Percentiles rank a stretch among this genome's conserved stretches.
Evolutionary conservation across 2,329 filamentous ascomycete species (phyloP).

Genomic region (Chaetothyriales sp.): DNA sequence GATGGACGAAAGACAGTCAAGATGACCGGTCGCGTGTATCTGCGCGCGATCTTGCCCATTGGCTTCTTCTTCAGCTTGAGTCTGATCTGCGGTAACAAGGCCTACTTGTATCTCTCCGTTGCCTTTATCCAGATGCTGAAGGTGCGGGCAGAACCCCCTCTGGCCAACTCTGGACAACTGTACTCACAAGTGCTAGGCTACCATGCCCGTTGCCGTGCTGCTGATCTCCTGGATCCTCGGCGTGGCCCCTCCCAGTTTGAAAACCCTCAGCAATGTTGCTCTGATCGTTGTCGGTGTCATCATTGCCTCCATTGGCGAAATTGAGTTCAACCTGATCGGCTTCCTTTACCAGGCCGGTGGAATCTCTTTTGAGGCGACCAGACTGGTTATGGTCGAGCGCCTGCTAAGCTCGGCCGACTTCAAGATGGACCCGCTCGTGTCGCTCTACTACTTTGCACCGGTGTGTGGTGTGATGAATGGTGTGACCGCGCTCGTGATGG

Average conservation of each 20-base stretch:
- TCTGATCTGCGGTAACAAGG: slow-evolving; percentile 90
- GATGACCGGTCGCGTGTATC: slow-evolving; percentile 88
- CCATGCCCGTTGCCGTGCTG: slow-evolving; percentile 84
- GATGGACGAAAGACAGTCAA: slow-evolving; percentile 92
- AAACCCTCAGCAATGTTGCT: slow-evolving; percentile 81
- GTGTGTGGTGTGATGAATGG: slow-evolving; percentile 72
- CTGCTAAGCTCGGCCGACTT: slow-evolving; percentile 62
- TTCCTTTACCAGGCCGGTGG: slow-evolving; percentile 58
- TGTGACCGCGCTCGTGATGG: slow-evolving; percentile 51
- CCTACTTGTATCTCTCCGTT: slow-evolving; percentile 87
- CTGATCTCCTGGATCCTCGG: slow-evolving; percentile 79
- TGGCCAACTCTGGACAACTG: background rate
- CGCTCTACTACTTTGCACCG: slow-evolving; percentile 78
- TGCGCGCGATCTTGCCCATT: slow-evolving; percentile 86
- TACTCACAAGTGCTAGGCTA: slow-evolving; percentile 45
- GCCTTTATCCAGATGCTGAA: slow-evolving; percentile 99
- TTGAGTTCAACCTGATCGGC: slow-evolving; percentile 53
- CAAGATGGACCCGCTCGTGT: slow-evolving; percentile 80
- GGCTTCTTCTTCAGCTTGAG: slow-evolving; percentile 91
- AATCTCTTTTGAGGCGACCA: slow-evolving; percentile 65
- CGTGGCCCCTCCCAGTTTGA: slow-evolving; percentile 67
- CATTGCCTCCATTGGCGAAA: slow-evolving; percentile 88
- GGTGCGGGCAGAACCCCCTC: slow-evolving; percentile 39
- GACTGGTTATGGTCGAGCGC: slow-evolving; percentile 72
- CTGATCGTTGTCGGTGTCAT: slow-evolving; percentile 89